These are phyloP conservation scores for Entophlyctis helioformis DNA, from an alignment of 192 early-diverging fungal species.

Conservation along the genomic window DNA sequence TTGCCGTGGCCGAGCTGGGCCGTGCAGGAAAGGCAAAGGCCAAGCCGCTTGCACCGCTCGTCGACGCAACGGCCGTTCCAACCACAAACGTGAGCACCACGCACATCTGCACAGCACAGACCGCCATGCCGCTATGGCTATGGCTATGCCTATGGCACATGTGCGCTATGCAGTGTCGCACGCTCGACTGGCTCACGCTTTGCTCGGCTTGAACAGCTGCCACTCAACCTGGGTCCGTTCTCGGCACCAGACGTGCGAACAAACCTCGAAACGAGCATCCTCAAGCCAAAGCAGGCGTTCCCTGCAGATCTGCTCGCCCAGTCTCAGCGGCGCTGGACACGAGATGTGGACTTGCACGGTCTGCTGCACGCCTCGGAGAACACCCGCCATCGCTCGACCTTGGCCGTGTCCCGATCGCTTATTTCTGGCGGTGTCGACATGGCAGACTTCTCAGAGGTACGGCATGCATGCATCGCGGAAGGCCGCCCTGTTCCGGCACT, in stretches of 20 bases:
- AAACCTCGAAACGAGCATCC: slow-evolving; percentile 36
- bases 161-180: background rate
- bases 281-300: slow-evolving; percentile 36
- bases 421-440: background rate
- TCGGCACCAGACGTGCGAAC: slow-evolving; percentile 34
- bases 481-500: slow-evolving; percentile 1
- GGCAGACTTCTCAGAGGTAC: background rate
- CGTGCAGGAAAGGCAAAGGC: too few species aligned
- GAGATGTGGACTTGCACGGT: background rate
- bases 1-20: too few species aligned
- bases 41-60: too few species aligned
- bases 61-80: too few species aligned
- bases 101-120: background rate
- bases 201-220: too few species aligned
- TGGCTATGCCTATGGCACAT: background rate
- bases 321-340: slow-evolving; percentile 11
- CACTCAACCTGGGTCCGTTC: slow-evolving; percentile 24
- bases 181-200: slow-evolving; percentile 23
- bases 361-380: background rate
- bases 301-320: too few species aligned
- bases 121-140: background rate
- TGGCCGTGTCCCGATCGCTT: background rate
- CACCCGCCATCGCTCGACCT: background rate
- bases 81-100: background rate
- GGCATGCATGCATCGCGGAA: background rate